Base-by-base conservation (phyloP, 1,284 basidiomycete genomes). In the Pascua sp. region DNA sequence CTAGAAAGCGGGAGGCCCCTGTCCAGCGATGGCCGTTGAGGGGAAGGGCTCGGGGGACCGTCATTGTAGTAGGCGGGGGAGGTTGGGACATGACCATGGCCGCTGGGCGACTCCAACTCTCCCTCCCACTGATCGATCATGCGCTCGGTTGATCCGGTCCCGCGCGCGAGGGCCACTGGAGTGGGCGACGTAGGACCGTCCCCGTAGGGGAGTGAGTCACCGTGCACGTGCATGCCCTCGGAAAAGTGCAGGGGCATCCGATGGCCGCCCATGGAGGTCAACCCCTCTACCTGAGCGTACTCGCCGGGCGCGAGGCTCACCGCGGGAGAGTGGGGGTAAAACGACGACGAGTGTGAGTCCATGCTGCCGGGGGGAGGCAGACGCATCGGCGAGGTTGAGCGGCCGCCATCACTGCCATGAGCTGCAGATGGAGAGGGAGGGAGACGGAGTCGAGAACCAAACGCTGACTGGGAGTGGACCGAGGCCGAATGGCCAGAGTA, bases 81-180 rank as follows among this genome's bases (percentile, higher is more conserved):
- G 49, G n/a, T n/a, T 45, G 9, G 11, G 49, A 7, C 11, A 41
- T 42, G 17, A 36, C 51, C 16, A n/a, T 8, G 42, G 51, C 5
- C 5, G 47, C 24, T 17, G 38, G 45, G 10, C 32, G 44, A 32
- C 18, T 42, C 32, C 16, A 15, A 57, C 59, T 15, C 42, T 16
- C 24, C 65, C 59, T 75, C 73, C 73, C 73, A 75, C 53, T 70
- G 64, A 55, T 67, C 64, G 38, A 75, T 69, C 69, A 73, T 68
- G 42, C 56, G 57, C 47, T 62, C 64, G 4, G 73, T 64, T 8
- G 70, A 68, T 11, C 71, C 69, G 41, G 44, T 55, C 13, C 63
- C 61, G 38, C 65, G 50, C 37, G 56, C 41, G 40, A 61, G 49
- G 13, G 42, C 49, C 13, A 52, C 44, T 46, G 39, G 41, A 44